Base-by-base conservation (phyloP, 192 early-diverging fungal species). In the Entrophospora sp. region DNA sequence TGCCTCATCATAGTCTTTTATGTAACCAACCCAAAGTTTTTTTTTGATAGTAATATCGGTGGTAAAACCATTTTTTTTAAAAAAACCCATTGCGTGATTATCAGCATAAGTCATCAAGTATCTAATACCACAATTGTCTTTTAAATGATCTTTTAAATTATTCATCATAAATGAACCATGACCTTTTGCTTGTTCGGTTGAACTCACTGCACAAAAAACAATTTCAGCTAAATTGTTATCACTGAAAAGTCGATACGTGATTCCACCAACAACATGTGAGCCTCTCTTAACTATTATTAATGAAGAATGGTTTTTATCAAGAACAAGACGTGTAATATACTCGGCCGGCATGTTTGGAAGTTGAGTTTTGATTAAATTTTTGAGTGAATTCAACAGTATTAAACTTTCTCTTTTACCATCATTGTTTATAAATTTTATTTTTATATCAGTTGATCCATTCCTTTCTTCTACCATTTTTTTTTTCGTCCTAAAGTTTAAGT, bases 1-100 rank as follows among this genome's bases (percentile, higher is more conserved):
- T 32, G 94, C 97, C 13, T 96, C 97, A 69, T 97, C 95, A 71
- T 99, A 99, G 76, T 99, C 97, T 70, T 99, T 99, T 71, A 99
- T 99, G 70, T 97, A 98, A 0, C 95, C 94, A 68, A 98, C 87
- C 97, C 97, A 99, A 46, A 91, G 75, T 27, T 80, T 75, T 61
- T 89, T 89, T 59, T 98, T 96, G 55, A 99, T 74, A 18, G 93
- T 91, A 42, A 99, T 95, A 13, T 99, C 97, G 14, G 92, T 94
- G 16, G 94, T 97, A 69, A 99, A 99, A 12, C 96, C 97, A 87
- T 98, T 95, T 71, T 98, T 99, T 70, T 94, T 92, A 69, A 99
- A 99, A 70, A 97, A 99, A 16, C 97, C 97, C 43, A 90, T 96
- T 5, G 97, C 97, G 75, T 94, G 95, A 78, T 99, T 97, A 73